Evolutionary conservation across 306 rosid genomes (phyloP).

Genomic region (Macrotyloma uniflorum): DNA sequence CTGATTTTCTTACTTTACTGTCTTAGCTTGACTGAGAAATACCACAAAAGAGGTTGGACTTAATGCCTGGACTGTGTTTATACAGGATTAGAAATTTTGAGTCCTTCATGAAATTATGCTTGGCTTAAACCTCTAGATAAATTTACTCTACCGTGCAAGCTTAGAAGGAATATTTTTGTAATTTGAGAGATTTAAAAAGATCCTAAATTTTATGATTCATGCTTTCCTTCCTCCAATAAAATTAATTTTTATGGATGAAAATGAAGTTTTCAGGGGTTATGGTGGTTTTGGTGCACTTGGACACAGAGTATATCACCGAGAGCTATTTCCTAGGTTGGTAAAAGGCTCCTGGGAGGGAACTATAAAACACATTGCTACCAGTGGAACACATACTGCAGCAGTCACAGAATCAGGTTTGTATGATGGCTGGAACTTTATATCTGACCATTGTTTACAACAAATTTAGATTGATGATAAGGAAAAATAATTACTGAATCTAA

Average conservation of each 20-base stretch:
- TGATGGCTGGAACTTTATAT: conserved; percentile 1
- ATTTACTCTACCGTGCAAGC: neutral
- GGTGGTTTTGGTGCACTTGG: conserved; percentile 99
- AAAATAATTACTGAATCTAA: neutral
- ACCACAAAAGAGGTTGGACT: neutral
- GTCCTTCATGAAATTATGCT: neutral
- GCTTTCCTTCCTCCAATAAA: conserved; percentile 36
- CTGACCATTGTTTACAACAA: neutral
- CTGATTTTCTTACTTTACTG: neutral
- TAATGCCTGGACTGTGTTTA: neutral
- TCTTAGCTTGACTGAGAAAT: neutral
- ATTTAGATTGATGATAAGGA: conserved; percentile 7
- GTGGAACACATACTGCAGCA: conserved; percentile 94
- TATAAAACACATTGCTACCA: conserved; percentile 76
- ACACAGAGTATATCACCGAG: conserved; percentile 81
- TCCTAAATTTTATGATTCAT: conserved; percentile 16
- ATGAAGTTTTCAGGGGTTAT: conserved; percentile 92
- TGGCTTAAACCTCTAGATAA: neutral
- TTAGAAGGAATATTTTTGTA: neutral
- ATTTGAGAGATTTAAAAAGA: conserved; percentile 6
- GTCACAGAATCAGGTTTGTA: conserved; percentile 72
- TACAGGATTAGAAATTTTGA: neutral
- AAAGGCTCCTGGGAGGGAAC: conserved; percentile 80
- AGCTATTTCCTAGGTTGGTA: conserved; percentile 80
- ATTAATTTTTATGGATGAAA: conserved; percentile 48